Conservation (phyloP, 176 grass and related monocot species). For the Oryza coarctata region DNA sequence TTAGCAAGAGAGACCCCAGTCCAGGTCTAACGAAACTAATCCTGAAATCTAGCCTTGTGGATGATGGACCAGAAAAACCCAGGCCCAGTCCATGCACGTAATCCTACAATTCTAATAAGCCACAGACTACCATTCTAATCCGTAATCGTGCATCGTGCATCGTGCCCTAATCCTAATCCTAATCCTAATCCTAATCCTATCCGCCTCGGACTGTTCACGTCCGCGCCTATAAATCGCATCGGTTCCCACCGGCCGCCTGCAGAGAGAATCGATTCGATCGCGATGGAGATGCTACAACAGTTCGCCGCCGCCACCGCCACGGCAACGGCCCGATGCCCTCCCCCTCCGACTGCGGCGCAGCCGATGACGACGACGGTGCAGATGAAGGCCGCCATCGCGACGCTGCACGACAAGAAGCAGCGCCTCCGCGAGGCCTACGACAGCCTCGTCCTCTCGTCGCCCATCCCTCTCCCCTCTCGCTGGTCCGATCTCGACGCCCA, state of each 20-base stretch:
- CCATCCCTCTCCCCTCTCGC: constrained; percentile 38
- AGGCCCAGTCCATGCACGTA: too few species aligned
- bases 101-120: not conserved
- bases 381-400: constrained; percentile 29
- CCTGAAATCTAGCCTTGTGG: too few species aligned
- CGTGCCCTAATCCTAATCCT: not conserved
- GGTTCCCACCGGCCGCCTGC: not conserved
- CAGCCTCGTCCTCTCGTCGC: constrained; percentile 35
- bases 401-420: constrained; percentile 46
- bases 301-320: not conserved
- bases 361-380: constrained; percentile 5
- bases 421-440: constrained; percentile 51
- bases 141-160: too few species aligned
- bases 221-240: not conserved
- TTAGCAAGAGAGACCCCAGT: too few species aligned
- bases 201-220: not conserved
- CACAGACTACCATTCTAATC: not conserved
- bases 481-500: constrained; percentile 56
- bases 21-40: too few species aligned
- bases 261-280: not conserved
- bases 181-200: not conserved
- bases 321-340: not conserved
- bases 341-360: not conserved
- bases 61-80: too few species aligned
- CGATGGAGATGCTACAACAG: not conserved